Evolutionary conservation across 208 protist species (phyloP), one percentile per base, ranked within the genome.

Genomic region (Leishmania aethiopica): DNA sequence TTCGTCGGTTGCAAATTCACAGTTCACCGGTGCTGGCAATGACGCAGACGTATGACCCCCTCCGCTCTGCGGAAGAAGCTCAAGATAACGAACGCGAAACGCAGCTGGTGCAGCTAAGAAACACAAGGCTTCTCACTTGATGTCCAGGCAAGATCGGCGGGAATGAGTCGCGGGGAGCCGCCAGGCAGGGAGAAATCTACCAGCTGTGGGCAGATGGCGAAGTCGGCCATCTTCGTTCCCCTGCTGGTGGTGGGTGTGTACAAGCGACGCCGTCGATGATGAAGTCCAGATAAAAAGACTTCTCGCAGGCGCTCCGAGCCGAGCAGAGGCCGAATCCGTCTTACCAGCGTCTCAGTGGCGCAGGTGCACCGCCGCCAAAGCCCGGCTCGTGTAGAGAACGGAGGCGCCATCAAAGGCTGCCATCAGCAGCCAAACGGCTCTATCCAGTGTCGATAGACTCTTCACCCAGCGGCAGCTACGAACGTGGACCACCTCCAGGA

Each of bases 221-320:
- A 82, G 71, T 77, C 79, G 59, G 79, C 45, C 3, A 82, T n/a
- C 70, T 77, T 71, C 69, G 78, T 77, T 49, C 32, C 13, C n/a
- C n/a, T 75, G 78, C 70, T 77, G 35, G 55, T 22, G 37, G 25
- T 11, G 35, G 69, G 70, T 1, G 70, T 1, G 55, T 57, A 71
- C 1, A 53, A 6, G 42, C 71, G 72, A 73, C 70, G 71, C 72
- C 75, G 78, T 25, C n/a, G 32, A 77, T 32, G 5, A 57, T 69
- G 28, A 72, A 62, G 59, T 72, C 77, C 35, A 70, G 42, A 35
- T 45, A 77, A 82, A 35, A 77, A 11, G 11, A 77, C 79, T 13
- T 74, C 55, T n/a, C 70, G 71, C n/a, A 82, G 71, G 57, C 51
- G 42, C 42, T 37, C 75, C 42, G 28, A 77, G 32, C 59, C 79